Evolutionary conservation across 352 stramenopile species (phyloP), one percentile per base, ranked within the genome.

Genomic region (Phytophthora fragariae): DNA sequence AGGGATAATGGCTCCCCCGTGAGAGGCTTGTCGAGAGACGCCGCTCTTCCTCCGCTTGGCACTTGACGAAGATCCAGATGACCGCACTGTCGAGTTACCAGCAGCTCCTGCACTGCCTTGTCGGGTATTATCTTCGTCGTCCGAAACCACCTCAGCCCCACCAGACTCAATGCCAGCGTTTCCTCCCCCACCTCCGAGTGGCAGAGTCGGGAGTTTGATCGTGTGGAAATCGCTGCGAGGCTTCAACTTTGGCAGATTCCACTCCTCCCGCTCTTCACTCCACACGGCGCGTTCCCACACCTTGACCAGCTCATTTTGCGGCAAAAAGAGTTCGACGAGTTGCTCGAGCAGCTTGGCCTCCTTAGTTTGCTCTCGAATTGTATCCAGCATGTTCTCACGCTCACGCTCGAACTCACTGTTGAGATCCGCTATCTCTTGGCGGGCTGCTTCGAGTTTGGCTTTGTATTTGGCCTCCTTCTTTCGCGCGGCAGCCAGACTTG

Each of bases 281-380:
- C 91, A 97, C 8, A 96, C 77, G 0, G 89, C 87, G 39, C 89
- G 89, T 44, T 97, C 89, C 90, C 91, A 97, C 15, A 97, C 89
- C 59, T 96, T 95, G 17, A 93, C 84, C 4, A 97, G 73, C 50
- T 97, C 91, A 27, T 92, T 95, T 57, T 95, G 85, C 5, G 85
- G 82, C 15, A 97, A 47, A 39, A 97, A 94, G 1, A 97, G 58
- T 69, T 95, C 84, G 4, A 94, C 85, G n/a, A 97, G 84, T 55
- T 97, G 90, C 68, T 97, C 89, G 37, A 97, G 72, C 24, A 98
- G 72, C 68, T 97, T 95, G 29, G 86, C 81, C 68, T 98, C 92
- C 62, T 92, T 93, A 1, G 92, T 97, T 50, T 97, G 90, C 52
- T 97, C 90, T n/a, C 91, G 89, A 37, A 97, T 93, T 10, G 86